Evolutionary conservation across 169 alveolate genomes (phyloP), one percentile per base, ranked within the genome.

Genomic region (Theileria parva): DNA sequence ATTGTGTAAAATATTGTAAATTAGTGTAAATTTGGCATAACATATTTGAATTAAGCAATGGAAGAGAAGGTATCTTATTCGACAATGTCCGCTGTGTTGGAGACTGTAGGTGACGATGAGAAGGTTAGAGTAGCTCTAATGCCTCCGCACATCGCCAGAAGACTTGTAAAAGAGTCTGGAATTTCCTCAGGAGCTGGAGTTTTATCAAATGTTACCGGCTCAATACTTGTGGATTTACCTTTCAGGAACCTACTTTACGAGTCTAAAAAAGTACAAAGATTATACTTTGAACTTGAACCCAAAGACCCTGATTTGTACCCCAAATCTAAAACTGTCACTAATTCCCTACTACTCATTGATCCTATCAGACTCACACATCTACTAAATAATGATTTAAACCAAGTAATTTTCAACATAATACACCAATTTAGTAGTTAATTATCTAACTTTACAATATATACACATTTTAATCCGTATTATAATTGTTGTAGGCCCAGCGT

Each of bases 221-320:
- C 89, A n/a, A 55, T 83, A 44, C 60, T 85, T 6, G 71, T 85
- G 37, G 91, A 85, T 50, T 19, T 85, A 12, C 86, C 91, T 4
- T 69, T 85, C 57, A 77, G 87, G 50, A 77, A 85, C 21, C 79
- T 85, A 12, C 57, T 85, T 23, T 50, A 55, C 37, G 91, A 85
- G 80, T 85, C 91, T 27, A 21, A 84, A 21, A 72, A 57, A 25
- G 87, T 85, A 3, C 91, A 85, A 25, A 73, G 88, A 12, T 70
- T 85, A 32, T 85, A 66, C 74, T 85, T 77, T 32, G 89, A 64
- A 32, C 67, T 83, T 74, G 89, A 83, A n/a, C 61, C 32, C 9
- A 39, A 39, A 13, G 64, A 65, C 53, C 59, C 11, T 12, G 85
- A 79, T 19, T 23, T 50, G 4, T 83, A 60, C 27, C 81, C 80